Evolutionary conservation across 192 early-diverging fungal genomes (phyloP).

Genomic region (Coemansia sp.): DNA sequence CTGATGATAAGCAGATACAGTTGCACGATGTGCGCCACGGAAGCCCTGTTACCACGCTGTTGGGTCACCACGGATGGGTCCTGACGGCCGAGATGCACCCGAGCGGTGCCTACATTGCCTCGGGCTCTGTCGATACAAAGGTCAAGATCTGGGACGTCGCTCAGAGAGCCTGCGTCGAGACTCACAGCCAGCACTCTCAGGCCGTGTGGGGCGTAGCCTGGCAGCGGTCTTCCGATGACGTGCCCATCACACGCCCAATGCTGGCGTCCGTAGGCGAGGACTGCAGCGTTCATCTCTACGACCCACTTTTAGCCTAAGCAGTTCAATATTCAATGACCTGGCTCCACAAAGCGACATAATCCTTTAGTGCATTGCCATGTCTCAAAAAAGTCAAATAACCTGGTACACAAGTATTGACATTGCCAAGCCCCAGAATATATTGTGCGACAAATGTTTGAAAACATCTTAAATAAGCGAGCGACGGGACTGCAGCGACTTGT

Average conservation of each 20-base stretch:
- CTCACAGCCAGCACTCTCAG: slow-evolving; percentile 45
- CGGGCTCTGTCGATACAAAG: slow-evolving; percentile 51
- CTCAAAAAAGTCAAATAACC: not conserved
- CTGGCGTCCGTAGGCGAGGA: slow-evolving; percentile 54
- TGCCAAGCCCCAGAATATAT: not conserved
- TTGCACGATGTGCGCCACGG: slow-evolving; percentile 51
- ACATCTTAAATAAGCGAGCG: slow-evolving; percentile 11
- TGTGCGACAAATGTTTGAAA: not conserved
- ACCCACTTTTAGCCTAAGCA: slow-evolving; percentile 46
- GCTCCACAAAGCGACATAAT: not conserved
- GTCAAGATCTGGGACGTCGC: slow-evolving; percentile 58
- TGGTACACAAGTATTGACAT: not conserved
- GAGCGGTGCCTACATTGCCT: slow-evolving; percentile 47
- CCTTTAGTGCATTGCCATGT: not conserved
- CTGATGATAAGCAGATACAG: slow-evolving; percentile 57
- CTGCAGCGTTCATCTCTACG: slow-evolving; percentile 45
- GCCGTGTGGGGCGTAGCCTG: slow-evolving; percentile 54
- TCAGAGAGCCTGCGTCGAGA: slow-evolving; percentile 48
- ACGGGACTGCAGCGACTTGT: slow-evolving; percentile 9
- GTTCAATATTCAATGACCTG: not conserved
- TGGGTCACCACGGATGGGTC: slow-evolving; percentile 56
- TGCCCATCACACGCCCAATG: slow-evolving; percentile 38
- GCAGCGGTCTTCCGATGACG: slow-evolving; percentile 42
- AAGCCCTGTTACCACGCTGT: slow-evolving; percentile 34
- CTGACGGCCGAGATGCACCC: slow-evolving; percentile 52